These are phyloP conservation scores for Ogataea siamensis DNA, from an alignment of 805 yeast species.

Conservation along the genomic window DNA sequence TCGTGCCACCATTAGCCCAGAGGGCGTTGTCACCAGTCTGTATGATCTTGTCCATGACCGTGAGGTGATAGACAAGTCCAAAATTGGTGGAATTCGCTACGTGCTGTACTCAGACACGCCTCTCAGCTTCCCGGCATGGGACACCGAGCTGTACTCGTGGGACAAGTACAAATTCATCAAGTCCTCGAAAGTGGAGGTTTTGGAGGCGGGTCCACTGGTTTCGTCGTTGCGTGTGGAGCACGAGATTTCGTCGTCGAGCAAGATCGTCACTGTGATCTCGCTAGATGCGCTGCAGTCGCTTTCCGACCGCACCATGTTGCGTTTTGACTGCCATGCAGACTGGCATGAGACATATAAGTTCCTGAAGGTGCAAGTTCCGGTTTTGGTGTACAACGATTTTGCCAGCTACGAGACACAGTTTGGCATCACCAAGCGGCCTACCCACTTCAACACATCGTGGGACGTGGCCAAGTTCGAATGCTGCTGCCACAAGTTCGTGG, in stretches of 20 bases:
- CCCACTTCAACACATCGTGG: slow-evolving; percentile 94
- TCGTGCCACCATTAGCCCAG: slow-evolving; percentile 49
- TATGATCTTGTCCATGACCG: slow-evolving; percentile 56
- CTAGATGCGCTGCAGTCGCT: slow-evolving; percentile 51
- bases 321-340: slow-evolving; percentile 59
- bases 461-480: slow-evolving; percentile 96
- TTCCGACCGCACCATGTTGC: slow-evolving; percentile 40
- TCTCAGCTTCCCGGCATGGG: slow-evolving; percentile 94
- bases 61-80: slow-evolving; percentile 62
- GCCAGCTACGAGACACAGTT: slow-evolving; percentile 94
- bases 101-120: slow-evolving; percentile 89
- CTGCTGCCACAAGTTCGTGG: slow-evolving; percentile 91
- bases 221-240: slow-evolving; percentile 64
- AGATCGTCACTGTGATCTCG: slow-evolving; percentile 66
- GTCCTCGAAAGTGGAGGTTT: slow-evolving; percentile 38
- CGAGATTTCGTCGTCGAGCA: slow-evolving; percentile 54
- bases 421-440: slow-evolving; percentile 88
- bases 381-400: slow-evolving; percentile 66
- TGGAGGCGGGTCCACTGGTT: slow-evolving; percentile 54
- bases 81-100: slow-evolving; percentile 75
- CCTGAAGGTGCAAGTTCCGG: slow-evolving; percentile 93
- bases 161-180: slow-evolving; percentile 60
- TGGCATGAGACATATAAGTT: slow-evolving; percentile 91
- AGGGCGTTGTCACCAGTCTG: slow-evolving; percentile 60
- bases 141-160: slow-evolving; percentile 85